Conservation (phyloP, 2,329 filamentous ascomycete genomes). For the Ilyonectria sp. region DNA sequence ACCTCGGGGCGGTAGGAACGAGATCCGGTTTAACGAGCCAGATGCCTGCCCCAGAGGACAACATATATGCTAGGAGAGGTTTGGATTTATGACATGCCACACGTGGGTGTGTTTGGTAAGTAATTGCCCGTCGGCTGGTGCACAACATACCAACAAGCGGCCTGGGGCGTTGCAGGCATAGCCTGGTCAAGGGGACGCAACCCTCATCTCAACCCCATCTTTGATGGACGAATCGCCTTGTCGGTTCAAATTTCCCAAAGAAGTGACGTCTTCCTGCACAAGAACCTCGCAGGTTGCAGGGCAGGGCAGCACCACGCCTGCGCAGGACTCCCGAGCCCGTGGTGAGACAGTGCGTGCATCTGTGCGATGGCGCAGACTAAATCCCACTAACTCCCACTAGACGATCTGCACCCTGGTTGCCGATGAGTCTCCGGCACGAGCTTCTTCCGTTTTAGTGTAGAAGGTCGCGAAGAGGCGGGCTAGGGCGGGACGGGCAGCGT, state of each 20-base stretch:
- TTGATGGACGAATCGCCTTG: conserved; percentile 18
- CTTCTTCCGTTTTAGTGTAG: conserved; percentile 47
- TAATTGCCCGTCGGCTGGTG: conserved; percentile 23
- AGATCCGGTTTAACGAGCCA: conserved; percentile 30
- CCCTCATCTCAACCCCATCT: conserved; percentile 31
- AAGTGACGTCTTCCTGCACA: conserved; percentile 46
- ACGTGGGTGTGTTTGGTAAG: conserved; percentile 21
- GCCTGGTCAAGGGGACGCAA: conserved; percentile 16
- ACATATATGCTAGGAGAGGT: conserved; percentile 23
- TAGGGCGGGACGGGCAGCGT: conserved; percentile 31
- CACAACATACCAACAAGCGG: conserved; percentile 9
- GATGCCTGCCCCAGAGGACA: conserved; percentile 27
- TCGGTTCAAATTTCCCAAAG: conserved; percentile 45
- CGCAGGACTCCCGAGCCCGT: conserved; percentile 44
- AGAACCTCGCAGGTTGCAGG: conserved; percentile 32
- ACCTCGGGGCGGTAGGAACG: conserved; percentile 17
- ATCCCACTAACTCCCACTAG: conserved; percentile 39
- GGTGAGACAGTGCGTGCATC: conserved; percentile 45
- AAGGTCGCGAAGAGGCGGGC: conserved; percentile 27
- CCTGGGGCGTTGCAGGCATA: conserved; percentile 1
- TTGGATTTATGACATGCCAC: conserved; percentile 14
- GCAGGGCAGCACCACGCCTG: conserved; percentile 25
- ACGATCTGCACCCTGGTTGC: conserved; percentile 44
- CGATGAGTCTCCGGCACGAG: conserved; percentile 45
- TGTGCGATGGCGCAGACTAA: conserved; percentile 45